Evolutionary conservation across 2,329 filamentous ascomycete genomes (phyloP).

Genomic region (Dendryphion nanum): DNA sequence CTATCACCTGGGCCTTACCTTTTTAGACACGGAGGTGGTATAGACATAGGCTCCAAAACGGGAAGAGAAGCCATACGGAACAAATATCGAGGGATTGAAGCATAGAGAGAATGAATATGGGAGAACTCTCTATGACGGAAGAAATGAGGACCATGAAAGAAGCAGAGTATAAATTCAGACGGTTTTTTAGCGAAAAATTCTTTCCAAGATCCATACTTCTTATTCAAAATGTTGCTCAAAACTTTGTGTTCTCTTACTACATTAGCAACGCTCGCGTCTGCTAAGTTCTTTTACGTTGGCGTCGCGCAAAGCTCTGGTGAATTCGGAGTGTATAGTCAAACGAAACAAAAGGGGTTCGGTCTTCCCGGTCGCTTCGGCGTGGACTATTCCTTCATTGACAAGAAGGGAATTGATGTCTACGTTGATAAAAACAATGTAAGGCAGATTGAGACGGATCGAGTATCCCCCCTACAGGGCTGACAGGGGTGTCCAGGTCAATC

Average conservation of each 20-base stretch:
- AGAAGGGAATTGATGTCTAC: slow-evolving; percentile 45
- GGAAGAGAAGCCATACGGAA: no score
- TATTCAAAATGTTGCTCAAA: slow-evolving; percentile 9
- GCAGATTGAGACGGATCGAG: neutral
- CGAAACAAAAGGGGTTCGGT: slow-evolving; percentile 21
- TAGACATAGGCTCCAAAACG: no score
- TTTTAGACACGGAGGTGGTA: no score
- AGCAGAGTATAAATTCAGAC: no score
- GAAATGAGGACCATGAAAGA: no score
- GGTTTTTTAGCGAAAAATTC: no score
- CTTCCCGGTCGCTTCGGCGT: slow-evolving; percentile 50
- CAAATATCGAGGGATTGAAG: no score
- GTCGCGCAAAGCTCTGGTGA: slow-evolving; percentile 13
- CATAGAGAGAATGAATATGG: no score
- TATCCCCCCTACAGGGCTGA: no score
- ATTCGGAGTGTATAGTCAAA: slow-evolving; percentile 10
- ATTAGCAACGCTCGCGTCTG: slow-evolving; percentile 5
- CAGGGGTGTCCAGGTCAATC: slow-evolving; percentile 31
- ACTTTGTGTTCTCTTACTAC: slow-evolving; percentile 1
- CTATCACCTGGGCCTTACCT: no score
- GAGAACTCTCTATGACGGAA: no score
- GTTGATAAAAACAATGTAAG: slow-evolving; percentile 36
- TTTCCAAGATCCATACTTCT: no score
- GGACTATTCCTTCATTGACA: slow-evolving; percentile 51
- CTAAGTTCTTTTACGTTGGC: slow-evolving; percentile 13